Conservation (phyloP, 2,329 filamentous ascomycete genomes). For the Monilinia polystroma region DNA sequence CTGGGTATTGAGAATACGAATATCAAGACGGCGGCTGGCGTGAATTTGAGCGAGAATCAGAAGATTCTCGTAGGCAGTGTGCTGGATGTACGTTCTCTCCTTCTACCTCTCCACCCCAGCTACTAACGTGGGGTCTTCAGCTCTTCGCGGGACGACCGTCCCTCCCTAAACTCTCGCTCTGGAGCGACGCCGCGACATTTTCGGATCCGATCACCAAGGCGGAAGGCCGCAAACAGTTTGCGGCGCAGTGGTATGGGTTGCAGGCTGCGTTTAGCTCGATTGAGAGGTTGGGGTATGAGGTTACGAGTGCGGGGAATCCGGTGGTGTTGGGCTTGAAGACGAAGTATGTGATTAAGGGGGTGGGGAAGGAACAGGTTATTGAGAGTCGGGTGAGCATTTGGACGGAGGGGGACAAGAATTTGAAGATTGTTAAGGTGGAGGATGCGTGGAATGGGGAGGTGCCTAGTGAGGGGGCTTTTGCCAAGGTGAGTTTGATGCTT, state of each 20-base stretch:
- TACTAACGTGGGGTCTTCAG: conserved; percentile 32
- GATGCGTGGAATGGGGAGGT: conserved; percentile 56
- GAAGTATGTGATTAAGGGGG: conserved; percentile 53
- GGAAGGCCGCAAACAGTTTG: conserved; percentile 51
- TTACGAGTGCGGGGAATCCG: conserved; percentile 57
- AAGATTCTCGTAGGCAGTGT: conserved; percentile 57
- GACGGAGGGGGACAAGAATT: conserved; percentile 40
- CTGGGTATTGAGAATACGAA: conserved; percentile 52
- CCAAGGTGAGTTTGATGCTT: conserved; percentile 50
- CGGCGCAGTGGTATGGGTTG: conserved; percentile 57
- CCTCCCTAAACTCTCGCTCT: conserved; percentile 58
- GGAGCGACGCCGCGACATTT: conserved; percentile 58
- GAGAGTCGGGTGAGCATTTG: conserved; percentile 50
- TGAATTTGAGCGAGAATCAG: conserved; percentile 51
- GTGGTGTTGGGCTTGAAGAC: conserved; percentile 57
- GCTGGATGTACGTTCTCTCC: conserved; percentile 47
- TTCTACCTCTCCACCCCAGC: not conserved
- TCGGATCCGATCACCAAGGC: conserved; percentile 59
- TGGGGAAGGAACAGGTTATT: conserved; percentile 52
- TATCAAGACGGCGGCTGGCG: conserved; percentile 52
- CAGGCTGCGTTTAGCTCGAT: conserved; percentile 58
- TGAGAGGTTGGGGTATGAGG: conserved; percentile 52
- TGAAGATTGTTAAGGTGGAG: conserved; percentile 52
- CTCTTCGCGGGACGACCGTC: conserved; percentile 61
- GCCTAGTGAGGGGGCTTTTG: conserved; percentile 48